These are phyloP conservation scores for Esteya vermicola DNA, from an alignment of 2,329 filamentous ascomycete genomes.

Conservation along the genomic window DNA sequence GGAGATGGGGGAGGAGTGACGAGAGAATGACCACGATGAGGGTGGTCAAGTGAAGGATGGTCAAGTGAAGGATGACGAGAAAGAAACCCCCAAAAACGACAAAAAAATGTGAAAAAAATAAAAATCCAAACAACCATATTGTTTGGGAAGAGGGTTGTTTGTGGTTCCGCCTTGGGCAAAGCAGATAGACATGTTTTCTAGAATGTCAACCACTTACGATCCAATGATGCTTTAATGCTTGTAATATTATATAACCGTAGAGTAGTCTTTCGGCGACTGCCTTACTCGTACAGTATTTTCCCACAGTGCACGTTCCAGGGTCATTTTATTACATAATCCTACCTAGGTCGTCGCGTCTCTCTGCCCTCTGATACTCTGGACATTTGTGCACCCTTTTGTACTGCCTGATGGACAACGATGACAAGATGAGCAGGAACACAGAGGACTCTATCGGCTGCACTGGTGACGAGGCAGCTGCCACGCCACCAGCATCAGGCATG, in stretches of 20 bases:
- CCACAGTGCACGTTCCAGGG: too few relatives aligned
- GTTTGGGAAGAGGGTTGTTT: conserved; percentile 1
- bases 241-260: neutral
- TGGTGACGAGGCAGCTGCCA: neutral
- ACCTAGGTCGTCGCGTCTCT: too few relatives aligned
- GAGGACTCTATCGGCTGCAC: conserved; percentile 7
- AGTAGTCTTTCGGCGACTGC: too few relatives aligned
- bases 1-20: too few relatives aligned
- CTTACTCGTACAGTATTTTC: too few relatives aligned
- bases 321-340: too few relatives aligned
- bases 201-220: conserved; percentile 1
- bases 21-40: too few relatives aligned
- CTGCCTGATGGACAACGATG: neutral
- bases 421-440: neutral
- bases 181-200: neutral
- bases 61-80: neutral
- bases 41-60: too few relatives aligned
- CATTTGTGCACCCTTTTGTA: too few relatives aligned
- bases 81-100: neutral
- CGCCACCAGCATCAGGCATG: conserved; percentile 6
- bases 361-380: too few relatives aligned
- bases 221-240: neutral
- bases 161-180: conserved; percentile 1
- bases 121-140: neutral
- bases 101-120: neutral